Conservation (phyloP, 257 asterid genomes). For the Gentiana macrophylla region DNA sequence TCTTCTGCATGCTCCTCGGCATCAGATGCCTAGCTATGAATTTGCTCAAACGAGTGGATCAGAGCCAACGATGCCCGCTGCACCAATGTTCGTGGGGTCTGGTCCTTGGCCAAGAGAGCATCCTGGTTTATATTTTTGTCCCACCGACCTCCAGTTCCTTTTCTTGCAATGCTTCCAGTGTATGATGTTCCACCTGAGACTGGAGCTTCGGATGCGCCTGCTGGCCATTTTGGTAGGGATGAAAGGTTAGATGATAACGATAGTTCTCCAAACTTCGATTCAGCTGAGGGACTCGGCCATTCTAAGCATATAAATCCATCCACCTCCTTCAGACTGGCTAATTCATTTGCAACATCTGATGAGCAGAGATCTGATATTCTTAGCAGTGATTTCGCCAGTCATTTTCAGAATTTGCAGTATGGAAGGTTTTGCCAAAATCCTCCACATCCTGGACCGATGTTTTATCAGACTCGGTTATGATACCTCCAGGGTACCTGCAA, state of each 20-base stretch:
- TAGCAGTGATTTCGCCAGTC: conserved; percentile 82
- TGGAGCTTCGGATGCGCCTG: conserved; percentile 46
- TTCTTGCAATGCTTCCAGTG: conserved; percentile 81
- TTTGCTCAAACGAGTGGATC: conserved; percentile 69
- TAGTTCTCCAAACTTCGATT: conserved; percentile 32
- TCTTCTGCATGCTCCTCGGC: conserved; percentile 43
- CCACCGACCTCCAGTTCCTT: conserved; percentile 95
- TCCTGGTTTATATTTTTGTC: conserved; percentile 72
- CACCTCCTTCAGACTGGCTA: conserved; percentile 33
- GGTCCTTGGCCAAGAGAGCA: conserved; percentile 65
- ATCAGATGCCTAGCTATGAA: conserved; percentile 45
- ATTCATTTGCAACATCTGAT: conserved; percentile 14
- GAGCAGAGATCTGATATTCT: conserved; percentile 68
- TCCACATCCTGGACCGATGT: conserved; percentile 36
- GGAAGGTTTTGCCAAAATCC: conserved; percentile 90
- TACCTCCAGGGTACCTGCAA: conserved; percentile 73
- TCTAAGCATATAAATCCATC: conserved; percentile 40
- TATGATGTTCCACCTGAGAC: conserved; percentile 58
- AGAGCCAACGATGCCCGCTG: conserved; percentile 53
- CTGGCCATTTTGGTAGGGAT: conserved; percentile 44
- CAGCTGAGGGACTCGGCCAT: conserved; percentile 38
- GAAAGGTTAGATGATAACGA: conserved; percentile 37
- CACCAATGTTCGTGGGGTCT: conserved; percentile 71
- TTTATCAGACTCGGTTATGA: conserved; percentile 66
- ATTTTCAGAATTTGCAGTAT: conserved; percentile 79